Evolutionary conservation across 352 stramenopile genomes (phyloP).

Genomic region (Pythium coloratum): DNA sequence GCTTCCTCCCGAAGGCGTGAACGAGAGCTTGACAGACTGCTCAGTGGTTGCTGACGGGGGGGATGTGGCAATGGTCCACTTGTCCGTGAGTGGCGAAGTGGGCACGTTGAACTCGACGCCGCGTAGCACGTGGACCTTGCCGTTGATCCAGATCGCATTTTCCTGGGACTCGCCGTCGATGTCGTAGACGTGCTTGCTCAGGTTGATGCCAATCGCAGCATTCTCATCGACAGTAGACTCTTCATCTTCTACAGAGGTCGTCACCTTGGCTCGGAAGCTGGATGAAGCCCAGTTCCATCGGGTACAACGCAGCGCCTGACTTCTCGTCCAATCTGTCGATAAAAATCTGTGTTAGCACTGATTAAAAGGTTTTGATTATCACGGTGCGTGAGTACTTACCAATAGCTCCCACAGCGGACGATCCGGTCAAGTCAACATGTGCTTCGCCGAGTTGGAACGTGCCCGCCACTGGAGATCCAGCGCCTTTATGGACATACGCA

Average conservation of each 20-base stretch:
- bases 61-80: conserved; percentile 29
- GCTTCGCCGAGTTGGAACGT: conserved; percentile 30
- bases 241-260: conserved; percentile 9
- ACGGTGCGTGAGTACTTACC: conserved; percentile 11
- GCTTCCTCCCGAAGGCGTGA: conserved; percentile 31
- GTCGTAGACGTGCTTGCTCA: conserved; percentile 50
- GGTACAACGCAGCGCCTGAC: conserved; percentile 39
- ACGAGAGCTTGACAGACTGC: conserved; percentile 34
- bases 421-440: conserved; percentile 9
- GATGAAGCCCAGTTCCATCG: conserved; percentile 44
- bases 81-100: conserved; percentile 3
- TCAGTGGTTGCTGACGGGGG: neutral
- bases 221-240: conserved; percentile 6
- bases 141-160: conserved; percentile 52
- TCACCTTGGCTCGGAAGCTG: conserved; percentile 33
- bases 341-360: neutral
- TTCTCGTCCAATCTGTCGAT: conserved; percentile 39
- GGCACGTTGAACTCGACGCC: conserved; percentile 38
- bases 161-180: conserved; percentile 51
- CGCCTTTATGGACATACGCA: conserved; percentile 47
- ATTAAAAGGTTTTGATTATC: no score
- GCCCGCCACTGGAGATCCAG: conserved; percentile 32
- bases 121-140: conserved; percentile 33
- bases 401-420: conserved; percentile 29
- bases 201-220: conserved; percentile 41